Evolutionary conservation across 1,284 basidiomycete genomes (phyloP).

Genomic region (Ustilago loliicola): DNA sequence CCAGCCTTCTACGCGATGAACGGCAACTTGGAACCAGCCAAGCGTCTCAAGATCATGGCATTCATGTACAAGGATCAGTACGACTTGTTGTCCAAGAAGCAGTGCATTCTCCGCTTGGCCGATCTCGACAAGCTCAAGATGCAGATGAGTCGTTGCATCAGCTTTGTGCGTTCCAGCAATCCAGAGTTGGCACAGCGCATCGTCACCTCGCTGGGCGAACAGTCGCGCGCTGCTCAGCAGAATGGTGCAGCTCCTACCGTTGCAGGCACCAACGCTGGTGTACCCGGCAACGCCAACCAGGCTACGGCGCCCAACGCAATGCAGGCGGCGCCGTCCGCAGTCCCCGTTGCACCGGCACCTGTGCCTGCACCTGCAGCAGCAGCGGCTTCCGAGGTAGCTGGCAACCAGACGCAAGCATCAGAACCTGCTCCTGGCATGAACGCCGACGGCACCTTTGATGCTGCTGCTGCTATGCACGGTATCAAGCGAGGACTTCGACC

Average conservation of each 20-base stretch:
- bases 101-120: conserved; percentile 61
- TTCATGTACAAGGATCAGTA: conserved; percentile 69
- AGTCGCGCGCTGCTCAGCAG: conserved; percentile 39
- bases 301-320: conserved; percentile 6
- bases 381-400: conserved; percentile 13
- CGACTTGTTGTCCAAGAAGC: conserved; percentile 56
- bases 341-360: conserved; percentile 11
- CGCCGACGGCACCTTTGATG: conserved; percentile 48
- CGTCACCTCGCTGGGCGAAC: conserved; percentile 48
- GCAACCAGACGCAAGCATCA: conserved; percentile 17
- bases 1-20: conserved; percentile 69
- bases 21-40: conserved; percentile 63
- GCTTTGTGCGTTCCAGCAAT: conserved; percentile 65
- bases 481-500: conserved; percentile 65
- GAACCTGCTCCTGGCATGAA: conserved; percentile 26
- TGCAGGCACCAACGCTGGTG: neutral
- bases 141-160: conserved; percentile 68
- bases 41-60: conserved; percentile 68
- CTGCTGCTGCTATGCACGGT: conserved; percentile 48
- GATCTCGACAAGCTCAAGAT: conserved; percentile 69
- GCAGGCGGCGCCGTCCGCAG: conserved; percentile 13
- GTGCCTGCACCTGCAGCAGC: conserved; percentile 23
- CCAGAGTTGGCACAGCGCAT: conserved; percentile 61
- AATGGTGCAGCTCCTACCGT: conserved; percentile 20
- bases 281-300: conserved; percentile 13